Conservation (phyloP, 306 rosid species). For the Malus orientalis region DNA sequence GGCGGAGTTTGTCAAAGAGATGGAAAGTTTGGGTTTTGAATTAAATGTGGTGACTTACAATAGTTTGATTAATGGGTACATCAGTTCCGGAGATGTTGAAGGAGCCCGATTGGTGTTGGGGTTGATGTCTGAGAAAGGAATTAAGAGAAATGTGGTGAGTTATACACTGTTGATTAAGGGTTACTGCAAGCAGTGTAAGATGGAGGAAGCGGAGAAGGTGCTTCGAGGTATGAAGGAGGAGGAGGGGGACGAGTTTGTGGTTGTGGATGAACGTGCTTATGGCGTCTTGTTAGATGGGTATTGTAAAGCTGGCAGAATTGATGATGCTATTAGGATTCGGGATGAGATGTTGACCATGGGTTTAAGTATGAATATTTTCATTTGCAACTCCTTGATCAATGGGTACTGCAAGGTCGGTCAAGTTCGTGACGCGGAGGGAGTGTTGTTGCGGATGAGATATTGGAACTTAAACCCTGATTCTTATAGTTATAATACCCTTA, state of each 20-base stretch:
- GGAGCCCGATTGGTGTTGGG: slow-evolving; percentile 42
- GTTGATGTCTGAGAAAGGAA: slow-evolving; percentile 48
- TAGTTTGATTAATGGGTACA: slow-evolving; percentile 62
- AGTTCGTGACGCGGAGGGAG: slow-evolving; percentile 36
- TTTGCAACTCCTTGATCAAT: slow-evolving; percentile 64
- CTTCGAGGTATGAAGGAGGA: slow-evolving; percentile 42
- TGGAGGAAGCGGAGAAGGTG: slow-evolving; percentile 61
- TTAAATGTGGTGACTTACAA: slow-evolving; percentile 59
- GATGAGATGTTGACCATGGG: slow-evolving; percentile 58
- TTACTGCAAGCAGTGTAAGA: slow-evolving; percentile 40
- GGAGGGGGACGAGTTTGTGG: slow-evolving; percentile 36
- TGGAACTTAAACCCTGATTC: slow-evolving; percentile 58
- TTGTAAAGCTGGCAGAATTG: slow-evolving; percentile 57
- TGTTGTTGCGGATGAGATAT: slow-evolving; percentile 34
- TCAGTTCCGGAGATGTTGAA: slow-evolving; percentile 39
- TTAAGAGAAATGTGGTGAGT: slow-evolving; percentile 45
- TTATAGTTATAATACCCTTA: slow-evolving; percentile 36
- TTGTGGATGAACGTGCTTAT: slow-evolving; percentile 54
- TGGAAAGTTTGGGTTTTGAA: slow-evolving; percentile 57
- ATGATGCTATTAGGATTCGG: slow-evolving; percentile 57
- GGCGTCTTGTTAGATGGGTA: slow-evolving; percentile 64
- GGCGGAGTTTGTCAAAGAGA: slow-evolving; percentile 31
- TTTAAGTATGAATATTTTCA: slow-evolving; percentile 48
- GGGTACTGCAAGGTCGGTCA: slow-evolving; percentile 63
- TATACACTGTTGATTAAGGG: slow-evolving; percentile 60